A percentile compares a stretch with the other conserved stretches of the same genome.
phyloP scores from a whole-genome alignment of 352 stramenopile genomes.

The Peronospora destructor region DNA sequence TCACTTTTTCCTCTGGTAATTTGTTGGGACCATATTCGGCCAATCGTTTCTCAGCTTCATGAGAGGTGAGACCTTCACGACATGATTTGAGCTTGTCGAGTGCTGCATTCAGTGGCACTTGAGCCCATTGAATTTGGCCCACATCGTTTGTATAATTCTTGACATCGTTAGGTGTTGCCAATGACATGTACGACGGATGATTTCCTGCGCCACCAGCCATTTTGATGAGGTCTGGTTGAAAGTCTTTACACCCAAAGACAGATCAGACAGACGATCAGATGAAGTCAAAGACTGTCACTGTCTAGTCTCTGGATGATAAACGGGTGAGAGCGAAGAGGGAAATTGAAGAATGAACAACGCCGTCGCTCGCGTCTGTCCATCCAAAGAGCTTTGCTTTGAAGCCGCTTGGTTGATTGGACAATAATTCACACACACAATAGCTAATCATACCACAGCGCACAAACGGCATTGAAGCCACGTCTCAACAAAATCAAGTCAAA shows the following conservation, averaged over 20 bases:
- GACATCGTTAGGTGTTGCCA: slow-evolving; percentile 68
- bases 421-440: no score
- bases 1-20: slow-evolving; percentile 68
- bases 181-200: slow-evolving; percentile 64
- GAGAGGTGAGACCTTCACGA: slow-evolving; percentile 59
- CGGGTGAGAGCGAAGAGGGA: no score
- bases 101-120: slow-evolving; percentile 67
- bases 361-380: no score
- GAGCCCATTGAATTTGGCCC: slow-evolving; percentile 67
- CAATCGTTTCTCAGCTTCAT: slow-evolving; percentile 66
- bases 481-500: no score
- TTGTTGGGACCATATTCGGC: slow-evolving; percentile 78
- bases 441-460: no score
- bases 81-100: slow-evolving; percentile 78
- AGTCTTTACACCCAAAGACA: not conserved
- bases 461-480: no score
- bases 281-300: not conserved
- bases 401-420: no score
- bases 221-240: not conserved
- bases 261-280: no score
- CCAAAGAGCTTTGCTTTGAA: no score
- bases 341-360: no score
- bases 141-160: slow-evolving; percentile 80
- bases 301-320: no score
- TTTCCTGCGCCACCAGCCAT: slow-evolving; percentile 36